Evolutionary conservation across 345 rosid species (phyloP).

Genomic region (Reutealis trisperma): DNA sequence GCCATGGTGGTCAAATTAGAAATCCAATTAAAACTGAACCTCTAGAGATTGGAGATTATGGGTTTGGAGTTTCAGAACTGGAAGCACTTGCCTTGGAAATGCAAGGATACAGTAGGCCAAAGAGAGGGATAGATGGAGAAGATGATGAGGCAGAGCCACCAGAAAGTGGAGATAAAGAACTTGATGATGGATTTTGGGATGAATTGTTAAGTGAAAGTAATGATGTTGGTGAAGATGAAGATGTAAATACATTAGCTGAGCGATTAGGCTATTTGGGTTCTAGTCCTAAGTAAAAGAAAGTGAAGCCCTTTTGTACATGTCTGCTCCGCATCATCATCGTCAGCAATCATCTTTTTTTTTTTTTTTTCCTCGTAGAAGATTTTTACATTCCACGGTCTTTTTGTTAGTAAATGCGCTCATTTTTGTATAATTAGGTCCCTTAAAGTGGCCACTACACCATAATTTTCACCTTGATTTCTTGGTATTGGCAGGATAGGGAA

Average conservation of each 20-base stretch:
- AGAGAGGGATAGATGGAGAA: conserved; percentile 30
- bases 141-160: conserved; percentile 28
- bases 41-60: conserved; percentile 39
- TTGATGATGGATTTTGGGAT: conserved; percentile 54
- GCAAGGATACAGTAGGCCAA: conserved; percentile 59
- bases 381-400: background rate
- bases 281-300: conserved; percentile 24
- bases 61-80: conserved; percentile 61
- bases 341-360: background rate
- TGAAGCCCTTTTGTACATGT: background rate
- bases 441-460: conserved; percentile 17
- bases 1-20: conserved; percentile 1
- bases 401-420: background rate
- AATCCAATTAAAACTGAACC: conserved; percentile 49
- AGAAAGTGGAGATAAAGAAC: conserved; percentile 35
- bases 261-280: conserved; percentile 55
- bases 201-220: conserved; percentile 37
- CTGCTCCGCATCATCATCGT: background rate
- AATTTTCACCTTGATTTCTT: conserved; percentile 33
- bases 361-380: no score
- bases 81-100: conserved; percentile 87
- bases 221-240: conserved; percentile 46
- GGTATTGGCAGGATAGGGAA: conserved; percentile 38
- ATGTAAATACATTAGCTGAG: conserved; percentile 46
- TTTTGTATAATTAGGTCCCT: conserved; percentile 1